These are phyloP conservation scores for Xylaria curta DNA, from an alignment of 495 filamentous ascomycete species.

Conservation along the genomic window DNA sequence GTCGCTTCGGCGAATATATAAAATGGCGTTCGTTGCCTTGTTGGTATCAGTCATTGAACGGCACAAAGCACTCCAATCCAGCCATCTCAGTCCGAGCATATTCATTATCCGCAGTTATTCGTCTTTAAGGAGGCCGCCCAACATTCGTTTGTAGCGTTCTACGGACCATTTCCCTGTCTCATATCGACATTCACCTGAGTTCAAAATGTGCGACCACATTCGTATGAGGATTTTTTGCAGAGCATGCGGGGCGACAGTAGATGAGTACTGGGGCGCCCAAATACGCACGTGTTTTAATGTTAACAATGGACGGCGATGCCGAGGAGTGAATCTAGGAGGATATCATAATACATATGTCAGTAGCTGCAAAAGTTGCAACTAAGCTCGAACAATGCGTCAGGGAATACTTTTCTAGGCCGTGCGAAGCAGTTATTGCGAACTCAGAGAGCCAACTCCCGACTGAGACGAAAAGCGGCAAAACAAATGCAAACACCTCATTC, in stretches of 20 bases:
- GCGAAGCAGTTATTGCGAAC: background rate
- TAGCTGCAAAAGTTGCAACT: background rate
- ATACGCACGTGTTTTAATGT: background rate
- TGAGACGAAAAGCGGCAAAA: background rate
- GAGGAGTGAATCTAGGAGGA: background rate
- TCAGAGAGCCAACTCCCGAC: background rate
- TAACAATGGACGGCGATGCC: background rate
- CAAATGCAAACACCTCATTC: background rate
- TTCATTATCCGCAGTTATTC: background rate
- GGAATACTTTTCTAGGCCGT: background rate
- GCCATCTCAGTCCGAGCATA: background rate
- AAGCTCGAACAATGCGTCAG: background rate
- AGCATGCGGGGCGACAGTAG: background rate
- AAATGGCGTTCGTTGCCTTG: background rate
- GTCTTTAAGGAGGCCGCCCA: background rate
- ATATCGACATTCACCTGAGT: background rate
- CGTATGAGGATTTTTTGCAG: background rate
- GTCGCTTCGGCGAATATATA: background rate
- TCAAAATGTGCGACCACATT: background rate
- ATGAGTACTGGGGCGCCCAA: background rate
- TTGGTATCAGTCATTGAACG: background rate
- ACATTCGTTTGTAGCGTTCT: background rate
- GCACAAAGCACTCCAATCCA: background rate
- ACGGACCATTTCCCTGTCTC: background rate
- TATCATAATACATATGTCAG: background rate